These are phyloP conservation scores for Xylaria sp. DNA, from an alignment of 2,329 filamentous ascomycete genomes.

Conservation along the genomic window DNA sequence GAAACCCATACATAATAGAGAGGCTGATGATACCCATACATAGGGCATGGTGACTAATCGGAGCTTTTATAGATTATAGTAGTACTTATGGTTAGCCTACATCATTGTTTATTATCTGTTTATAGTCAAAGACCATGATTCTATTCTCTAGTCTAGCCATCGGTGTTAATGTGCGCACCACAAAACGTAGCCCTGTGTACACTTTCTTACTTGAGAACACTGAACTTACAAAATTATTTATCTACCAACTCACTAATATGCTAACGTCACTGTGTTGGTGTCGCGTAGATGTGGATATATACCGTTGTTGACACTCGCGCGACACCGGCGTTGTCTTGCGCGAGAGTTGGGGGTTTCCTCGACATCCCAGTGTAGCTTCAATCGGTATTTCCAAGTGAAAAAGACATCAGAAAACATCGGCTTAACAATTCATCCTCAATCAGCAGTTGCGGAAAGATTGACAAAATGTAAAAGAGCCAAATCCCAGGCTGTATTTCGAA, in stretches of 20 bases:
- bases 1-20: slow-evolving; percentile 28
- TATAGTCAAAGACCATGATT: neutral
- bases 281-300: neutral
- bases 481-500: too few species aligned
- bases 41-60: slow-evolving; percentile 34
- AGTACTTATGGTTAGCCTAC: slow-evolving; percentile 8
- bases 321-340: neutral
- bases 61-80: slow-evolving; percentile 15
- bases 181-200: too few species aligned
- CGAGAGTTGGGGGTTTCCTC: neutral
- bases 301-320: neutral
- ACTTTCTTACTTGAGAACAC: too few species aligned
- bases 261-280: neutral
- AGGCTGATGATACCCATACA: slow-evolving; percentile 43
- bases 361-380: too few species aligned
- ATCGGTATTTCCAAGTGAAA: too few species aligned
- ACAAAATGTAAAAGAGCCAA: too few species aligned
- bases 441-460: too few species aligned
- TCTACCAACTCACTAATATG: neutral
- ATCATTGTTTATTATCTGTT: neutral
- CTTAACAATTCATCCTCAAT: too few species aligned
- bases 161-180: neutral
- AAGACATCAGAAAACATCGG: too few species aligned
- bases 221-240: too few species aligned
- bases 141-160: neutral